Evolutionary conservation across 2,329 filamentous ascomycete genomes (phyloP), one percentile per base, ranked within the genome.

Genomic region (Alternaria gaisen): DNA sequence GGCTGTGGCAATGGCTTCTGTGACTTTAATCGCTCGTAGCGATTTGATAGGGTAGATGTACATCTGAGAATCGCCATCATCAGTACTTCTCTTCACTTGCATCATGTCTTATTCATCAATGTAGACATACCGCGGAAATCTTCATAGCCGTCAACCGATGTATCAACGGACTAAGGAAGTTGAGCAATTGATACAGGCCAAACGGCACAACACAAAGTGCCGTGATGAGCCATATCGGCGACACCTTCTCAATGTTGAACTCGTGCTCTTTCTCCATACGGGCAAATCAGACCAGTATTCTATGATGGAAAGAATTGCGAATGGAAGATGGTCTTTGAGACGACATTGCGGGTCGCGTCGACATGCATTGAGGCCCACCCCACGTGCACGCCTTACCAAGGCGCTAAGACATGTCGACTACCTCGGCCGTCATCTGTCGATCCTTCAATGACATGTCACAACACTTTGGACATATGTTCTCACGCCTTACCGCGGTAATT

Each of bases 11-110:
- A 77, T 64, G 16, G 80, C 78, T 40, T 73, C 70, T 2, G 75
- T 69, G 26, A 82, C 69, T 20, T 79, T 75, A 5, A 79, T 73
- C 3, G 71, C 75, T 16, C 81, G 78, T 7, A 83, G 72, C 14
- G 81, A 80, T 66, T 84, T 84, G 72, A 84, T 81, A 3, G 82
- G 82, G 59, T 84, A 84, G 6, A 79, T 74, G 58, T 81, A 81
- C 14, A 84, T 77, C 77, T 82, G 24, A 1, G 9, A 4, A 12
- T 34, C 16, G 3, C 18, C 28, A 3, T n/a, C 14, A 36, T 48
- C 30, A 48, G 46, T 30, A 36, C 14, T 18, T 12, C 18, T 22
- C 12, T 41, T 41, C 12, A n/a, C 12, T 26, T 22, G n/a, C 30
- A 3, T 4, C 0, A 16, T 22, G 20, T 24, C 22, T 11, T 34